These are phyloP conservation scores for Plasmodium ovale DNA, from an alignment of 169 alveolate species.

Conservation along the genomic window DNA sequence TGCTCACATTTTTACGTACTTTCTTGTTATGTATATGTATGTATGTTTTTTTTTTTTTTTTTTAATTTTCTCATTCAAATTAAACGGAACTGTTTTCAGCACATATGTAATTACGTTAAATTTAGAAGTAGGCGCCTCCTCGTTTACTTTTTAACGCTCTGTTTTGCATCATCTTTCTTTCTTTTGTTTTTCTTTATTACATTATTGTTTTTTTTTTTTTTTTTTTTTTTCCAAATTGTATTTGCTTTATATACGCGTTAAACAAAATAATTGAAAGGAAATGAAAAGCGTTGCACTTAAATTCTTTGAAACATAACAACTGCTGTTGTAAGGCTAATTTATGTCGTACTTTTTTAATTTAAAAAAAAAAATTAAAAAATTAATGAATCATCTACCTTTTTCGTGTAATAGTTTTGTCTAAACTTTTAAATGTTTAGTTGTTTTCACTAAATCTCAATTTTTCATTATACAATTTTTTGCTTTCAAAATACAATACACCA, in stretches of 20 bases:
- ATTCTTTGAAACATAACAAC: not conserved
- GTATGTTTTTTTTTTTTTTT: too few relatives aligned
- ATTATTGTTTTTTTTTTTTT: constrained; percentile 1
- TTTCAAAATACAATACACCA: not conserved
- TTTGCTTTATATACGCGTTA: not conserved
- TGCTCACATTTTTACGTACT: too few relatives aligned
- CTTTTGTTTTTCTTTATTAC: constrained; percentile 2
- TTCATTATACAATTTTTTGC: not conserved
- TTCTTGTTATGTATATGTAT: too few relatives aligned
- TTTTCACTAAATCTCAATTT: not conserved
- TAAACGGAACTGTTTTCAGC: too few relatives aligned
- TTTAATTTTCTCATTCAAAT: too few relatives aligned
- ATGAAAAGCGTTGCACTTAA: not conserved
- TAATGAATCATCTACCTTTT: not conserved
- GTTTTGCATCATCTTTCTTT: not conserved
- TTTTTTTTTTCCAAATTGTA: not conserved
- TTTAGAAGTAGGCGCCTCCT: too few relatives aligned
- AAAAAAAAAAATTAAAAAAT: too few relatives aligned
- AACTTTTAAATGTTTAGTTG: not conserved
- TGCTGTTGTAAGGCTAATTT: too few relatives aligned
- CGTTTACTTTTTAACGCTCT: too few relatives aligned
- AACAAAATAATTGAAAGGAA: not conserved
- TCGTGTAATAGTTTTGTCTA: not conserved
- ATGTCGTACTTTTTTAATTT: too few relatives aligned
- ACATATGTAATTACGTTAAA: too few relatives aligned